These are phyloP conservation scores for Nannizziopsis arthrosporioides DNA, from an alignment of 2,329 filamentous ascomycete genomes.

Conservation along the genomic window DNA sequence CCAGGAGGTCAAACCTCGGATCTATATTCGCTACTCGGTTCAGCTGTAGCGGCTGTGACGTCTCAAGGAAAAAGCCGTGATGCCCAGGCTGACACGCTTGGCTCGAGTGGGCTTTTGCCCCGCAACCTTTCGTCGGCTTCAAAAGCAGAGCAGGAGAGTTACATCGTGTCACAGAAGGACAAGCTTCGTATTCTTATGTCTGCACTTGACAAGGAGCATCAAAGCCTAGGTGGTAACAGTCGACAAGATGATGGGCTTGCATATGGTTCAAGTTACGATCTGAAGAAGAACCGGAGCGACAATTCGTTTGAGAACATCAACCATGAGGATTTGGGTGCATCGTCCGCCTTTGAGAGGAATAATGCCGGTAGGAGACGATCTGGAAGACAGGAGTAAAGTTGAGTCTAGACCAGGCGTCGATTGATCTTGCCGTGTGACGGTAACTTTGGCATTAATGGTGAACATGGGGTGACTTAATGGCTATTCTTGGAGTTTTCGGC, in stretches of 20 bases:
- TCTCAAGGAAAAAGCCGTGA: slow-evolving; percentile 29
- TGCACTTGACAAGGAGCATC: slow-evolving; percentile 69
- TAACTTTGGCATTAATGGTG: background rate
- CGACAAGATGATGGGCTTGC: slow-evolving; percentile 28
- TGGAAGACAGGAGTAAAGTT: slow-evolving; percentile 2
- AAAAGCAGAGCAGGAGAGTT: slow-evolving; percentile 55
- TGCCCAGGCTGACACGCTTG: slow-evolving; percentile 40
- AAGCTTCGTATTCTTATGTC: slow-evolving; percentile 60
- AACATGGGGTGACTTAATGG: no score
- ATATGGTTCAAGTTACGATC: slow-evolving; percentile 26
- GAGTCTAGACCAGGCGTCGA: background rate
- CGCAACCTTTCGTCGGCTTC: slow-evolving; percentile 51
- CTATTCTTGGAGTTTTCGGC: no score
- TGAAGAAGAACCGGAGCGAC: slow-evolving; percentile 76
- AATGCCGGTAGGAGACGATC: slow-evolving; percentile 3
- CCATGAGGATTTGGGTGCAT: slow-evolving; percentile 45
- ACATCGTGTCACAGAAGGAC: slow-evolving; percentile 69
- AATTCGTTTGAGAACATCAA: slow-evolving; percentile 84
- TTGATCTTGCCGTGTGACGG: background rate
- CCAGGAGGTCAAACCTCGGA: slow-evolving; percentile 44
- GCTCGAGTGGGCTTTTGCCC: slow-evolving; percentile 56
- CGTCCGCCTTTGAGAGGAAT: slow-evolving; percentile 12
- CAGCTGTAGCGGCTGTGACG: slow-evolving; percentile 56
- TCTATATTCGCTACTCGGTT: slow-evolving; percentile 65
- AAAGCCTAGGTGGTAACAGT: slow-evolving; percentile 38